Percentiles rank a stretch among this genome's conserved stretches.
Conservation (phyloP, 305 asterid species). For the Lippia alba region DNA sequence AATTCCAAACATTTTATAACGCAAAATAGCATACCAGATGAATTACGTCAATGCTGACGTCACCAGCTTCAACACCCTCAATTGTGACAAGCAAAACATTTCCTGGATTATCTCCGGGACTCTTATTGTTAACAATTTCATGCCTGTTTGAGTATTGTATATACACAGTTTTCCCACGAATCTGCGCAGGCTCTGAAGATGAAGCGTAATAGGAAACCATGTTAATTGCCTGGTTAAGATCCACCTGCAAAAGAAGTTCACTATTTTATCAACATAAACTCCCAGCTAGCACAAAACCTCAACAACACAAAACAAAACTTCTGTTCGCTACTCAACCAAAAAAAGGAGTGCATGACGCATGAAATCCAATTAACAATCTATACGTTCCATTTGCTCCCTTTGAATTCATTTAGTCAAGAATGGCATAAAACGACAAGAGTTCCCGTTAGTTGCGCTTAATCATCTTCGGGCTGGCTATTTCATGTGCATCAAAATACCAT, state of each 20-base stretch:
- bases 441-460: background rate
- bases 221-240: slow-evolving; percentile 81
- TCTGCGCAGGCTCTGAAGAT: slow-evolving; percentile 82
- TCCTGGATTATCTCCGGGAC: slow-evolving; percentile 85
- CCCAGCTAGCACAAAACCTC: slow-evolving; percentile 9
- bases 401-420: background rate
- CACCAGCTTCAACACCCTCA: slow-evolving; percentile 86
- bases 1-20: background rate
- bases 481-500: slow-evolving; percentile 20
- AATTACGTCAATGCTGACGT: slow-evolving; percentile 85
- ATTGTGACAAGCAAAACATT: slow-evolving; percentile 83
- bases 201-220: slow-evolving; percentile 82
- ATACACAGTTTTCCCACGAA: slow-evolving; percentile 83
- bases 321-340: slow-evolving; percentile 3
- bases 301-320: slow-evolving; percentile 17
- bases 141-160: slow-evolving; percentile 85
- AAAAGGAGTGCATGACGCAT: background rate
- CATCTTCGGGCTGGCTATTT: background rate
- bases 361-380: background rate
- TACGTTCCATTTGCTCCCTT: background rate
- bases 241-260: slow-evolving; percentile 51
- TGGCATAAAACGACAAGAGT: background rate
- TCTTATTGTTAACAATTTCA: slow-evolving; percentile 79
- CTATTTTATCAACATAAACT: slow-evolving; percentile 14
- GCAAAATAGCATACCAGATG: slow-evolving; percentile 61